Percentiles rank a stretch among this genome's conserved stretches.
Conservation (phyloP, 148 eudicot species). For the Tetragonia tetragonoides region DNA sequence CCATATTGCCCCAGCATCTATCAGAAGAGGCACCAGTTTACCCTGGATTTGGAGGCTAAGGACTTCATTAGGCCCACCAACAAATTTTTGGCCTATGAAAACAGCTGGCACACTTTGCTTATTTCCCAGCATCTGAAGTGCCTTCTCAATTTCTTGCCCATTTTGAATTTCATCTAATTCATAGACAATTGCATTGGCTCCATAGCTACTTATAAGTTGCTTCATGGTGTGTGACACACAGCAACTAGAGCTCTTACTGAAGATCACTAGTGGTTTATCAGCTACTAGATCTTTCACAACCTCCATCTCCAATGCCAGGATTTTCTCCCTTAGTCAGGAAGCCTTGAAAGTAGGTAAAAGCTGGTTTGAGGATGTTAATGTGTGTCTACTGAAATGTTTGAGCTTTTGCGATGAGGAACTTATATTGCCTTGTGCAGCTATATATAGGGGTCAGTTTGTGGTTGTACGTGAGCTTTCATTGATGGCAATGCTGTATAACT, state of each 20-base stretch:
- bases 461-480: background rate
- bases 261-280: constrained; percentile 66
- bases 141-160: constrained; percentile 61
- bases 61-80: constrained; percentile 77
- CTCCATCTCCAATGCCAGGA: constrained; percentile 34
- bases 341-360: background rate
- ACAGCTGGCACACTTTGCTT: constrained; percentile 59
- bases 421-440: constrained; percentile 17
- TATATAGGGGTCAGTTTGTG: constrained; percentile 26
- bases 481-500: constrained; percentile 3
- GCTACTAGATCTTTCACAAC: constrained; percentile 36
- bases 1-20: constrained; percentile 66
- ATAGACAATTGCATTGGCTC: constrained; percentile 56
- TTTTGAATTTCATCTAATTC: constrained; percentile 66
- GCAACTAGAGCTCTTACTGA: constrained; percentile 62
- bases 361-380: background rate
- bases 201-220: constrained; percentile 59
- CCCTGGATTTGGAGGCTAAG: constrained; percentile 72
- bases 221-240: constrained; percentile 63
- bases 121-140: constrained; percentile 39
- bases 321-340: background rate
- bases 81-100: constrained; percentile 55
- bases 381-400: background rate
- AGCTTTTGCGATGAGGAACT: constrained; percentile 10
- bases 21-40: constrained; percentile 57